Conservation (phyloP, 1,139 yeast genomes). For the Pichia sp. region DNA sequence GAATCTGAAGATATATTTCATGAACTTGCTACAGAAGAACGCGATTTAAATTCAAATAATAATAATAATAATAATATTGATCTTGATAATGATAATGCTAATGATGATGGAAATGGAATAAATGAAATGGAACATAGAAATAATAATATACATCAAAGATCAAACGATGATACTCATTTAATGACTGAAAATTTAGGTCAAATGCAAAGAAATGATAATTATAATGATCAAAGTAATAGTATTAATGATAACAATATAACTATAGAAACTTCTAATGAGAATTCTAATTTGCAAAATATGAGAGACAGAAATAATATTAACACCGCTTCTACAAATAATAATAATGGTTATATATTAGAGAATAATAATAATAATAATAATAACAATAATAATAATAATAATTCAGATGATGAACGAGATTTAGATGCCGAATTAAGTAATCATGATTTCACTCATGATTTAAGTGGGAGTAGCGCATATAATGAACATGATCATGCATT, state of each 20-base stretch:
- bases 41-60: background rate
- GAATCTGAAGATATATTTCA: slow-evolving; percentile 16
- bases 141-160: background rate
- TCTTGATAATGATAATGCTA: background rate
- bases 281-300: too few relatives aligned
- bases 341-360: slow-evolving; percentile 5
- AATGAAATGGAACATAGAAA: background rate
- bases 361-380: slow-evolving; percentile 1
- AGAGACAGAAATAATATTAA: too few relatives aligned
- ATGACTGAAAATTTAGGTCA: slow-evolving; percentile 14
- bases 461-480: slow-evolving; percentile 21
- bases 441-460: slow-evolving; percentile 37
- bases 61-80: background rate
- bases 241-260: background rate
- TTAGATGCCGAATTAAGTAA: slow-evolving; percentile 45
- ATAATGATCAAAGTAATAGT: background rate
- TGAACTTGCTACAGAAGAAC: slow-evolving; percentile 3
- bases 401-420: slow-evolving; percentile 30
- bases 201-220: slow-evolving; percentile 7
- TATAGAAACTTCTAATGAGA: background rate
- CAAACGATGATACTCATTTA: slow-evolving; percentile 4
- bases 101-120: slow-evolving; percentile 12
- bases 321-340: too few relatives aligned
- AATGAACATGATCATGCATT: slow-evolving; percentile 4
- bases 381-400: slow-evolving; percentile 1